A percentile compares a stretch with the other conserved stretches of the same genome.
Conservation (phyloP, 371 early-diverging fungal genomes). For the Apophysomyces trapeziformis region DNA sequence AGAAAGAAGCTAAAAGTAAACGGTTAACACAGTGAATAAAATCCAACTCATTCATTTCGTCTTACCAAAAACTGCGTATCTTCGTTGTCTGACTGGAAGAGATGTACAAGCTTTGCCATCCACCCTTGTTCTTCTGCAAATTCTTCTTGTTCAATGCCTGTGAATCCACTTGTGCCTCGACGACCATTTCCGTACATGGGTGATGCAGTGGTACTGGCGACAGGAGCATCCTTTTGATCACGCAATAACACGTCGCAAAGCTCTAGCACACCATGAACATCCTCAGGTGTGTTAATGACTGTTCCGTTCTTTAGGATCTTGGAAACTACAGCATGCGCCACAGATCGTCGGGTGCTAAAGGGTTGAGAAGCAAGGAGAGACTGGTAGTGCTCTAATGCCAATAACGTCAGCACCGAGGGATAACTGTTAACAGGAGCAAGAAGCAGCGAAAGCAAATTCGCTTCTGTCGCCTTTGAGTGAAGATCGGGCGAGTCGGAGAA, state of each 20-base stretch:
- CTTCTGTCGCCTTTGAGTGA: constrained; percentile 61
- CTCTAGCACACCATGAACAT: constrained; percentile 83
- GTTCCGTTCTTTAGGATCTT: constrained; percentile 70
- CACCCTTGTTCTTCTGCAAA: constrained; percentile 83
- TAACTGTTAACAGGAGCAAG: constrained; percentile 79
- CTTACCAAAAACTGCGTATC: constrained; percentile 75
- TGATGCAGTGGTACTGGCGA: constrained; percentile 25
- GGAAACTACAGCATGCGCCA: constrained; percentile 78
- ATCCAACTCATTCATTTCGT: background rate
- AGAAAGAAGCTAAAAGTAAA: constrained; percentile 61
- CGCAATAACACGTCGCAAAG: constrained; percentile 80
- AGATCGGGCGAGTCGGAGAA: constrained; percentile 59
- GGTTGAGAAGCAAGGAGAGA: constrained; percentile 82
- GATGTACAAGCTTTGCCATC: constrained; percentile 84
- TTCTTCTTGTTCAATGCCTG: constrained; percentile 67
- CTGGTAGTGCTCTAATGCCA: constrained; percentile 72
- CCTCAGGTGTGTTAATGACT: constrained; percentile 70
- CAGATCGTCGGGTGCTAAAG: constrained; percentile 76
- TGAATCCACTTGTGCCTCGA: constrained; percentile 26
- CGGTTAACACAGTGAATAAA: background rate
- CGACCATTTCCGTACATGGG: constrained; percentile 26
- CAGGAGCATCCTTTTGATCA: constrained; percentile 73
- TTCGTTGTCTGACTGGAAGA: constrained; percentile 72
- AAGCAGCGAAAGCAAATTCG: constrained; percentile 68
- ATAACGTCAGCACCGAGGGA: constrained; percentile 61